Evolutionary conservation across 2,329 filamentous ascomycete species (phyloP), one percentile per base, ranked within the genome.

Genomic region (Lachnellula subtilissima): DNA sequence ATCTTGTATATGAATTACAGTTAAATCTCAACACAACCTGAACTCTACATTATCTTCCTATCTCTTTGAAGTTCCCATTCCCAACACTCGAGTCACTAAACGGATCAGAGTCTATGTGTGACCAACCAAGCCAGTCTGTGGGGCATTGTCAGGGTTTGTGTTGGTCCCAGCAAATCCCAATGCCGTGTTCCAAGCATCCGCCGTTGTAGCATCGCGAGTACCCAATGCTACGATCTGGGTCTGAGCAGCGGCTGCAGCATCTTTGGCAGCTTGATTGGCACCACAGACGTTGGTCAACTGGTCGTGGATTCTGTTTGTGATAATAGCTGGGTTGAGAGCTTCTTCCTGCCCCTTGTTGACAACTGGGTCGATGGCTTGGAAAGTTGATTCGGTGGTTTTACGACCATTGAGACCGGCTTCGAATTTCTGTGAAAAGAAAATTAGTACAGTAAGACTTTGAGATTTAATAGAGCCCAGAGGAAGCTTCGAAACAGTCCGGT

Each of bases 221-320:
- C 76, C 78, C 11, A 79, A 68, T 1, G 76, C 76, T 63, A 73
- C 57, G 49, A 85, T 78, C 69, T 76, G 67, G 0, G 78, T 74
- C 72, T 84, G 74, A 2, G 83, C 84, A 23, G 72, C 70, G 50
- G 70, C 63, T 70, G 81, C 85, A 5, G 77, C 75, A 12, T 76
- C 68, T 61, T 80, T 76, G 53, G 84, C 85, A 4, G 81, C 83
- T 25, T 74, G 76, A 67, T 84, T 84, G 52, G 85, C 85, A 40
- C 75, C 73, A 72, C 85, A 88, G 39, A 85, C 82, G 72, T 87
- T 88, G 67, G 72, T 78, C 56, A 88, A 77, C 74, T 87, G 83
- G 71, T 88, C 85, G 71, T 82, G 85, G 70, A 88, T 83, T 59
- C 84, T 80, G 77, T 86, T 87, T 69, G 84, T 86, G 75, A 88